Evolutionary conservation across 345 rosid species (phyloP), one percentile per base, ranked within the genome.

Genomic region (Camelina hispida): DNA sequence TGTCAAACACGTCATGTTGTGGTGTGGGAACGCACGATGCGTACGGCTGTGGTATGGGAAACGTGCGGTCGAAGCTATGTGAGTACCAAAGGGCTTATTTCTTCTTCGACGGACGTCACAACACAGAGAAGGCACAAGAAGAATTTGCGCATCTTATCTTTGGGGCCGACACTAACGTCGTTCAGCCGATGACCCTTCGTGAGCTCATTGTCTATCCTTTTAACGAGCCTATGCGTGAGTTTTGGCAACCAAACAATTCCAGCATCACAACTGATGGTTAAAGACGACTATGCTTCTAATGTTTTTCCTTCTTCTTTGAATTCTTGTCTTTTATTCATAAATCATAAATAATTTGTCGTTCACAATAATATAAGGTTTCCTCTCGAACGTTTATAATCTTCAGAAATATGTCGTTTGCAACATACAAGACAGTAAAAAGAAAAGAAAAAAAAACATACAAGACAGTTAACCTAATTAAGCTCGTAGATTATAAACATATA

Each of bases 101-200:
- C 14, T 78, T 58, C 47, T 72, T 51, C 8, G 77, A 78, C 18
- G 77, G 81, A 30, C 72, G 62, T 38, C 77, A 78, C 62, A 78
- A 72, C 68, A 23, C 69, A 0, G 78, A 78, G 46, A 78, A 78
- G 38, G 77, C 74, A 22, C 72, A 78, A 20, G 81, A 72, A 15
- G 73, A 73, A 42, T 4, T 66, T 0, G 81, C 74, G 14, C 69
- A 78, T 68, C 50, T 72, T 14, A 3, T 66, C 18, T 72, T 66
- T 34, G 76, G 81, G 28, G 73, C 77, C n/a, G 32, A 78, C n/a
- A 10, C 38, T 2, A 63, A 51, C 44, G 77, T 78, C 42, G 11
- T 66, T 25, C 71, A 51, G 2, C 77, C 81, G 0, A 78, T 78
- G 78, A 78, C 53, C 1, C 13, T 78, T 1, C 68, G 78, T 52